A percentile compares a stretch with the other conserved stretches of the same genome.
These are phyloP conservation scores for Otatea glauca DNA, from an alignment of 176 grass and related monocot species.

Conservation along the genomic window DNA sequence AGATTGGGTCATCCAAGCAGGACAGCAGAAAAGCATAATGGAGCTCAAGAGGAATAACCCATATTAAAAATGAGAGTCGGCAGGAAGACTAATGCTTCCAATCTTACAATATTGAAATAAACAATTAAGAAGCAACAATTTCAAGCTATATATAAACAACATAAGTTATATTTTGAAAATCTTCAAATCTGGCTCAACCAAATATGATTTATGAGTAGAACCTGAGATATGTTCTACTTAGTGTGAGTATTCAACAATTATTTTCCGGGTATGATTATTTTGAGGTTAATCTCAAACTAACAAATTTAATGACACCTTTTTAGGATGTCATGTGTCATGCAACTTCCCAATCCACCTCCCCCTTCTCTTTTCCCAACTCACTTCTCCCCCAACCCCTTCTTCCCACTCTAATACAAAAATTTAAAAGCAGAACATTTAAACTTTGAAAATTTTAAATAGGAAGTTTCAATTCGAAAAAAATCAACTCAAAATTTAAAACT, in stretches of 20 bases:
- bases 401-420: too few relatives aligned
- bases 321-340: too few relatives aligned
- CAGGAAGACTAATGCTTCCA: neutral
- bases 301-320: too few relatives aligned
- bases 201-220: neutral
- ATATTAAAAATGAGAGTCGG: neutral
- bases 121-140: neutral
- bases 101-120: neutral
- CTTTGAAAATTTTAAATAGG: too few relatives aligned
- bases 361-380: too few relatives aligned
- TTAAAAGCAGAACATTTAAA: too few relatives aligned
- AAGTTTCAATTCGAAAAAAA: too few relatives aligned
- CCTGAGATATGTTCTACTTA: neutral
- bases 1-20: neutral
- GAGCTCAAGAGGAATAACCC: neutral
- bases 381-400: too few relatives aligned
- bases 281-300: too few relatives aligned
- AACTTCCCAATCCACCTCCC: too few relatives aligned
- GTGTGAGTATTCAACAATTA: neutral
- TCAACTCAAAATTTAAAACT: too few relatives aligned
- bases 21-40: neutral
- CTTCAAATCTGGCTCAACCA: neutral
- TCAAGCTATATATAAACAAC: neutral
- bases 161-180: neutral
- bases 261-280: neutral